Evolutionary conservation across 306 rosid species (phyloP), one percentile per base, ranked within the genome.

Genomic region (Cucumis hystrix): DNA sequence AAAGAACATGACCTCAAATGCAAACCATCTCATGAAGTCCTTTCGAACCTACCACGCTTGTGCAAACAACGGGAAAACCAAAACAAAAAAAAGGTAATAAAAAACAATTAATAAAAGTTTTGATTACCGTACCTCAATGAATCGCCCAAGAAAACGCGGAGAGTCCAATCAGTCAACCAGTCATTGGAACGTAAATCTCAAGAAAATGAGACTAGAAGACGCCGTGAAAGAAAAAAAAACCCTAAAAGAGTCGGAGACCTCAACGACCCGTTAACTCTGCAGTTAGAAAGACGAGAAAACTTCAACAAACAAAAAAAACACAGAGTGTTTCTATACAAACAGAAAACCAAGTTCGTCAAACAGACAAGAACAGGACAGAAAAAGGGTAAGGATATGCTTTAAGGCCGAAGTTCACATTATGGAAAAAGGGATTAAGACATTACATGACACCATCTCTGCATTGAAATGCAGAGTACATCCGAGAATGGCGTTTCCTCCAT

Each of bases 111-210:
- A n/a, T 16, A 33, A n/a, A 8, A 30, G 25, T 52, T 72, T 56
- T 21, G 65, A 18, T 55, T 11, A 55, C n/a, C 8, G 78, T 74
- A 74, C 78, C 78, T 74, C 66, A 13, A 74, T 70, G 33, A 74
- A 74, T 74, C 78, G 45, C 78, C 18, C n/a, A 20, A 74, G 65
- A 33, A 55, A 74, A 18, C 45, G 33, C 64, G 64, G 64, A 37
- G 67, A 75, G 52, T 57, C 55, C 54, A 35, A 63, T 57, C 66
- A 35, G 78, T 75, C 78, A 75, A 75, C 66, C 54, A n/a, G 51
- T 43, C 68, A 75, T 75, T 47, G 79, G 16, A 75, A 23, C 56
- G 79, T 58, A 40, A 75, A 75, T 75, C 67, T 56, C 39, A 59
- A 75, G 64, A 14, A 37, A 75, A 58, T 18, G 40, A n/a, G 7